Percentiles rank a stretch among this genome's conserved stretches.
Conservation (phyloP, 768 basidiomycete genomes). For the Pholiota microspora region DNA sequence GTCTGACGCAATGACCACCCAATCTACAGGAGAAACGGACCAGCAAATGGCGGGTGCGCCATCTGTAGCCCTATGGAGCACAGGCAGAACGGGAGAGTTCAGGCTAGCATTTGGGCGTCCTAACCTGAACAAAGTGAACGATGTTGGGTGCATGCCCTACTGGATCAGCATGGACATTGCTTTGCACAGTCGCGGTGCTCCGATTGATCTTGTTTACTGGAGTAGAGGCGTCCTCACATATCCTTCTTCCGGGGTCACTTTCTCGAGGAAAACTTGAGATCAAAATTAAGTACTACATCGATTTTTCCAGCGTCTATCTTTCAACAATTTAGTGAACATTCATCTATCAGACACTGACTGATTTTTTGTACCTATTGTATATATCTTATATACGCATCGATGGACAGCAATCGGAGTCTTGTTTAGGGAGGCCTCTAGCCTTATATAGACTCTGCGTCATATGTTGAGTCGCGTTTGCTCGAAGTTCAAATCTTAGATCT, state of each 20-base stretch:
- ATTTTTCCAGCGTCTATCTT: neutral
- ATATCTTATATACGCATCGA: too few relatives aligned
- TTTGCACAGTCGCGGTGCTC: conserved; percentile 27
- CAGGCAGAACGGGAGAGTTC: conserved; percentile 36
- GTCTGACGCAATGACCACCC: conserved; percentile 13
- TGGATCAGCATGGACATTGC: conserved; percentile 31
- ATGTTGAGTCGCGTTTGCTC: too few relatives aligned
- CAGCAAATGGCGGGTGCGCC: neutral
- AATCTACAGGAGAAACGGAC: neutral
- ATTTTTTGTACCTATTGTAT: too few relatives aligned
- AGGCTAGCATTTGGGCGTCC: conserved; percentile 30
- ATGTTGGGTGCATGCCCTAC: conserved; percentile 32
- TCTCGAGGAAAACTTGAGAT: conserved; percentile 17
- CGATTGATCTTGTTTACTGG: conserved; percentile 35
- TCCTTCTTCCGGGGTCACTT: conserved; percentile 32
- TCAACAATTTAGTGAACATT: too few relatives aligned
- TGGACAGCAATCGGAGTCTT: too few relatives aligned
- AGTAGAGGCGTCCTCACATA: conserved; percentile 29
- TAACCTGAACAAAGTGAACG: conserved; percentile 23
- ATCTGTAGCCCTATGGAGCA: conserved; percentile 34
- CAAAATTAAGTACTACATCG: too few relatives aligned
- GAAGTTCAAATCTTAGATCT: too few relatives aligned
- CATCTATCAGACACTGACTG: too few relatives aligned
- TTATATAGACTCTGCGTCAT: too few relatives aligned
- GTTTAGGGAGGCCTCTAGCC: too few relatives aligned